phyloP scores from a whole-genome alignment of 179 eudicot species.

The Drosera spatulata region DNA sequence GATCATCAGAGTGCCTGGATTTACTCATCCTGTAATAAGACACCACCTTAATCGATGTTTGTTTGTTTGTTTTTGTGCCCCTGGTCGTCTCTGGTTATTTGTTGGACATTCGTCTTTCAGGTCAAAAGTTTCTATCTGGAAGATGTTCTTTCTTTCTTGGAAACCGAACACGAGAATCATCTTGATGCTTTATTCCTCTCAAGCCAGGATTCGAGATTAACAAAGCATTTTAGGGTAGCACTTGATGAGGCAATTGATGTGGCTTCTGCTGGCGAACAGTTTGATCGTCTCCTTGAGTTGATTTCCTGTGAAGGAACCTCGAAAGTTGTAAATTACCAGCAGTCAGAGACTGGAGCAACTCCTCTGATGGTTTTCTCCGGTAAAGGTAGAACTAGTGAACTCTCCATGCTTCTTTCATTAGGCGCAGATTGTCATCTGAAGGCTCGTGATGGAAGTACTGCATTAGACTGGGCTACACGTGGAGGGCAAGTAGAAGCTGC shows the following conservation, averaged over 20 bases:
- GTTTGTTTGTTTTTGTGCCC: neutral
- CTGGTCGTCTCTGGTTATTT: neutral
- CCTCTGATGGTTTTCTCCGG: constrained; percentile 84
- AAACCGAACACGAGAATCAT: constrained; percentile 27
- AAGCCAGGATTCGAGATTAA: constrained; percentile 26
- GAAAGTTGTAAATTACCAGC: constrained; percentile 56
- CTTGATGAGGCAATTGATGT: constrained; percentile 77
- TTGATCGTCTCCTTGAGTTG: constrained; percentile 60
- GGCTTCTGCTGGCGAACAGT: constrained; percentile 63
- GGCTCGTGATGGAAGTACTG: constrained; percentile 71
- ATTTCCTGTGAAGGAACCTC: constrained; percentile 47
- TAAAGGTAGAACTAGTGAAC: constrained; percentile 72
- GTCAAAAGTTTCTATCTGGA: constrained; percentile 75
- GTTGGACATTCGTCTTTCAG: constrained; percentile 26
- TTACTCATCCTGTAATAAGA: constrained; percentile 83
- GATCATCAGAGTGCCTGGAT: constrained; percentile 86
- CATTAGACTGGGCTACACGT: constrained; percentile 70
- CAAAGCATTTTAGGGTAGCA: constrained; percentile 40
- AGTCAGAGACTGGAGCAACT: constrained; percentile 70
- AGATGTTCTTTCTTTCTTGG: constrained; percentile 59
- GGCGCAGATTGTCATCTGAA: constrained; percentile 68
- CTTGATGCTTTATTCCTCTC: constrained; percentile 21
- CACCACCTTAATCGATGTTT: neutral
- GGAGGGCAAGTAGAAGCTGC: constrained; percentile 50
- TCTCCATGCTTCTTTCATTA: constrained; percentile 78